Evolutionary conservation across 495 filamentous ascomycete genomes (phyloP), one percentile per base, ranked within the genome.

Genomic region (Cudoniella acicularis): DNA sequence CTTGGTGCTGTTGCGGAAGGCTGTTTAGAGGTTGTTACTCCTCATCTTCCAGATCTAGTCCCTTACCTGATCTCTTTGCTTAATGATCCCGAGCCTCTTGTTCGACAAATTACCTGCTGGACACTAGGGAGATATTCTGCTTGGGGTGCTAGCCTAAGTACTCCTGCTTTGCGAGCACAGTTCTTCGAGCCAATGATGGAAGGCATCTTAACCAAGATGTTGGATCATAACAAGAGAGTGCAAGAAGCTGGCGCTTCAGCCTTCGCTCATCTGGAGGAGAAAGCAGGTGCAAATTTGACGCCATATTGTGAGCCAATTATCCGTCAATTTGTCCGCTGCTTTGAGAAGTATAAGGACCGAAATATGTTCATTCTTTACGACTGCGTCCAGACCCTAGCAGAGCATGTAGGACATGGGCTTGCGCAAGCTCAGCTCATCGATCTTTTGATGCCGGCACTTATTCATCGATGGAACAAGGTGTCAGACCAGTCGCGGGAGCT

Each of bases 331-430:
- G 93, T 96, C 42, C 75, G 81, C 58, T 98, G 95, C 71, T 98
- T 99, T 75, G 79, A 73, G 23, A 90, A 87, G 71, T 99, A 98
- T 82, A 97, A 99, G 78, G 93, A 98, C 70, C 85, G 90, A 51
- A 99, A 99, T 77, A 96, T 96, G 85, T 97, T 93, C 75, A 91
- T 98, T 57, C 84, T 99, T 36, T 99, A 99, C 73, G 95, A 98
- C 75, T 99, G 94, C 73, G 89, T 99, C 49, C 94, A 99, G 73
- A 98, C 95, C 0, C 77, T 99, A 41, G 94, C 94, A 13, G 95
- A 99, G 68, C 87, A 92, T 70, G 88, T 98, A 49, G 89, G 90
- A 50, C 83, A 83, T 17, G 83, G 87, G 45, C 75, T 99, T 46
- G 84, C 90, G 10, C 79, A 84, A 63, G 88, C 90, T 2, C 83